phyloP scores from a whole-genome alignment of 2,329 filamentous ascomycete genomes.

The Purpureocillium lavendulum region DNA sequence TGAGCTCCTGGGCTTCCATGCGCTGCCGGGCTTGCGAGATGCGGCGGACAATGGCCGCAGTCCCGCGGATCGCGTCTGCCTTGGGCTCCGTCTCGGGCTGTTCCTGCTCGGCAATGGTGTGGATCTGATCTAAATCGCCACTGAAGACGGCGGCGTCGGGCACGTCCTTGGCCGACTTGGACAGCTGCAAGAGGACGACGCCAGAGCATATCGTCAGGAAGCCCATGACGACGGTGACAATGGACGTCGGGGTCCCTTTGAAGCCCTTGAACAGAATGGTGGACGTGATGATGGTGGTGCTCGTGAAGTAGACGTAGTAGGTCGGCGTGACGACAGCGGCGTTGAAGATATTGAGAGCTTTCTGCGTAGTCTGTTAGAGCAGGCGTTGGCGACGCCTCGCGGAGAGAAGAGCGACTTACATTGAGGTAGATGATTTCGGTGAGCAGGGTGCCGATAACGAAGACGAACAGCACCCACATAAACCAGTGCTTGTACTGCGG shows the following conservation, averaged over 20 bases:
- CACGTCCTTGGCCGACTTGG: constrained; percentile 95
- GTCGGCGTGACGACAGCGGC: constrained; percentile 94
- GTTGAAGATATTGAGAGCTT: constrained; percentile 97
- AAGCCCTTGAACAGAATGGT: constrained; percentile 90
- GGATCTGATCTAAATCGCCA: constrained; percentile 88
- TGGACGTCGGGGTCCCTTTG: constrained; percentile 73
- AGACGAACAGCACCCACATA: constrained; percentile 81
- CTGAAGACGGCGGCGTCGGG: constrained; percentile 88
- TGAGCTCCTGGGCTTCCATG: constrained; percentile 73
- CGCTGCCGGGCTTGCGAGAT: constrained; percentile 68
- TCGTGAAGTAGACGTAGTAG: constrained; percentile 98
- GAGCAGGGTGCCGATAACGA: constrained; percentile 79
- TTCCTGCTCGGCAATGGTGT: constrained; percentile 89
- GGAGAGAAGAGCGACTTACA: constrained; percentile 44
- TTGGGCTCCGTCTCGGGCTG: constrained; percentile 96
- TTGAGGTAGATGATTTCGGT: constrained; percentile 96
- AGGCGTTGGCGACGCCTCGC: background rate
- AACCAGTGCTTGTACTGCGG: constrained; percentile 98
- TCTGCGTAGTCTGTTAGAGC: constrained; percentile 42
- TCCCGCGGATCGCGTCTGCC: constrained; percentile 87
- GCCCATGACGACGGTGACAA: constrained; percentile 83
- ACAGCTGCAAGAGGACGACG: constrained; percentile 88
- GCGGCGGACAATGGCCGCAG: constrained; percentile 78
- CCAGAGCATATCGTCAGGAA: constrained; percentile 92
- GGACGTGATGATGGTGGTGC: constrained; percentile 87